phyloP scores from a whole-genome alignment of 1,139 yeast species.

The Taphrina populina region DNA sequence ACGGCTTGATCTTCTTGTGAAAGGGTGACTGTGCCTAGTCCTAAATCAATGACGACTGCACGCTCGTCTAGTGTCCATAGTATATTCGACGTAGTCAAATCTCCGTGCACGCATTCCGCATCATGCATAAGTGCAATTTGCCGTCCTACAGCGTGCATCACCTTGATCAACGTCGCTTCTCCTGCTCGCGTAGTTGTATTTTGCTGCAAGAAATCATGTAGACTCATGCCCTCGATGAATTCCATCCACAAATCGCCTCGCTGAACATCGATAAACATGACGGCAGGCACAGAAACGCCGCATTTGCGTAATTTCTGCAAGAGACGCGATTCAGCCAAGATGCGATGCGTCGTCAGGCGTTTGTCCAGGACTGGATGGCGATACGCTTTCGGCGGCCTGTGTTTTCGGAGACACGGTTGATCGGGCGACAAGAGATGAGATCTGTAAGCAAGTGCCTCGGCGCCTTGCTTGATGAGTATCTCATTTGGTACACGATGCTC shows the following conservation, averaged over 20 bases:
- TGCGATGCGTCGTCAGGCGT: slow-evolving; percentile 72
- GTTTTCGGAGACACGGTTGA: slow-evolving; percentile 63
- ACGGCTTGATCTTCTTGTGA: slow-evolving; percentile 92
- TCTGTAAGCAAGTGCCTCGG: slow-evolving; percentile 81
- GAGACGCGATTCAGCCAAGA: slow-evolving; percentile 79
- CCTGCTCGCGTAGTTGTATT: slow-evolving; percentile 6
- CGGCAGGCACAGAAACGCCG: slow-evolving; percentile 65
- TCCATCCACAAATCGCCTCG: slow-evolving; percentile 92
- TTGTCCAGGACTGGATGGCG: slow-evolving; percentile 82
- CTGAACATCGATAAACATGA: slow-evolving; percentile 69
- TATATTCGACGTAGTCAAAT: slow-evolving; percentile 85
- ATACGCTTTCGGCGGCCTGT: slow-evolving; percentile 83
- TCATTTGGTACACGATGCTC: too few species aligned
- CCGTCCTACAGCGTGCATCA: slow-evolving; percentile 56
- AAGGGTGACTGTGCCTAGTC: slow-evolving; percentile 74
- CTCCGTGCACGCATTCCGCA: slow-evolving; percentile 87
- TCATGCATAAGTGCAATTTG: slow-evolving; percentile 72
- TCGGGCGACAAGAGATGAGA: slow-evolving; percentile 67
- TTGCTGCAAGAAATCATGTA: slow-evolving; percentile 38
- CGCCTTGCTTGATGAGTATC: slow-evolving; percentile 79
- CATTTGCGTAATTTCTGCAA: slow-evolving; percentile 59
- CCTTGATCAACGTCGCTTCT: slow-evolving; percentile 13
- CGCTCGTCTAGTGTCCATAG: slow-evolving; percentile 48
- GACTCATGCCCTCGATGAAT: slow-evolving; percentile 51
- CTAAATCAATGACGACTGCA: slow-evolving; percentile 81